A percentile compares a stretch with the other conserved stretches of the same genome.
Evolutionary conservation across 1,284 basidiomycete species (phyloP).

Genomic region (Boletellus sp.): DNA sequence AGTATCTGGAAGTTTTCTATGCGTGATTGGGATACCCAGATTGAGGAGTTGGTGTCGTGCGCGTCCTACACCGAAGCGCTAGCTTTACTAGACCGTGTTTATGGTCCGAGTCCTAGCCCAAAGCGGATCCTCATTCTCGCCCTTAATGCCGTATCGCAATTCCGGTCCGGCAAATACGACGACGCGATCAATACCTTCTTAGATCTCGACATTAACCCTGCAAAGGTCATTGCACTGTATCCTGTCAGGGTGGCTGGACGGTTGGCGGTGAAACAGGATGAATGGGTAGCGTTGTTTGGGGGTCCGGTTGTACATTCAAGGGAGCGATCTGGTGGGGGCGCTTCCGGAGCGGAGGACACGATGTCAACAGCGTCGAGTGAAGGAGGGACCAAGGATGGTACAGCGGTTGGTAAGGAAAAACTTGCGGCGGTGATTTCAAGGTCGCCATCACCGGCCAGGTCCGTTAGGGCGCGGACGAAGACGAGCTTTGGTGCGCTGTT

Average conservation of each 20-base stretch:
- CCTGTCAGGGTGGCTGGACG: slow-evolving; percentile 80
- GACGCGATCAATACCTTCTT: slow-evolving; percentile 86
- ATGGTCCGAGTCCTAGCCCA: slow-evolving; percentile 40
- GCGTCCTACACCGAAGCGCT: slow-evolving; percentile 82
- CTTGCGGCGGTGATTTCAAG: slow-evolving; percentile 30
- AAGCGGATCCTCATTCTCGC: slow-evolving; percentile 59
- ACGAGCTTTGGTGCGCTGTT: slow-evolving; percentile 52
- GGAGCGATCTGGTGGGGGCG: slow-evolving; percentile 9
- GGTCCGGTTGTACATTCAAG: slow-evolving; percentile 47
- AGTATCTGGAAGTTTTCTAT: slow-evolving; percentile 76
- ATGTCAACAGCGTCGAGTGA: slow-evolving; percentile 31
- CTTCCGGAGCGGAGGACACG: slow-evolving; percentile 22
- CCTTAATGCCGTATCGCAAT: slow-evolving; percentile 75
- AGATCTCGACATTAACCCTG: slow-evolving; percentile 87
- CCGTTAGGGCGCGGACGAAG: slow-evolving; percentile 50
- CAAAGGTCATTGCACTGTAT: slow-evolving; percentile 89
- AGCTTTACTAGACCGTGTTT: slow-evolving; percentile 62
- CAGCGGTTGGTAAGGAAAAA: slow-evolving; percentile 20
- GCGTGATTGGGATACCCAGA: slow-evolving; percentile 74
- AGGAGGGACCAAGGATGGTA: slow-evolving; percentile 9
- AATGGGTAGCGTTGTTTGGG: slow-evolving; percentile 88
- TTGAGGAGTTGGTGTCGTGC: slow-evolving; percentile 77
- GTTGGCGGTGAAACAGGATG: slow-evolving; percentile 61
- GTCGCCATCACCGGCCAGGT: slow-evolving; percentile 41
- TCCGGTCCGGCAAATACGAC: slow-evolving; percentile 66